phyloP scores from a whole-genome alignment of 495 filamentous ascomycete species.

The Penicillium canescens region DNA sequence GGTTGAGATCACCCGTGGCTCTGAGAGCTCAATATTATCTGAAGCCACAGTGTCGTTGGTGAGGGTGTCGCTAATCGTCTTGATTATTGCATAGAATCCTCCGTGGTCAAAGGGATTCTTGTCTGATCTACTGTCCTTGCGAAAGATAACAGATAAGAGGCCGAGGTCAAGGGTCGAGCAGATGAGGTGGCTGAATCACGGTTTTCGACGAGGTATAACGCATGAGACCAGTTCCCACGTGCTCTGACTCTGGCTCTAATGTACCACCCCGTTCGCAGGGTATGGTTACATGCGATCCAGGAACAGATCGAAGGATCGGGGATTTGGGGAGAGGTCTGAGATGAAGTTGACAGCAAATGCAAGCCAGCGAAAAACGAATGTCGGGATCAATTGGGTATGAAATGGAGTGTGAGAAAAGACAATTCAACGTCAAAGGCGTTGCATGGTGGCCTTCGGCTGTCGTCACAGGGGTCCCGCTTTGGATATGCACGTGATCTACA shows the following conservation, averaged over 20 bases:
- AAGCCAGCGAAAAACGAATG: neutral
- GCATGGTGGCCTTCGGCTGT: neutral
- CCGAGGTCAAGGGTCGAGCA: slow-evolving; percentile 1
- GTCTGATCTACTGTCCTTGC: slow-evolving; percentile 10
- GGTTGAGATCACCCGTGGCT: slow-evolving; percentile 14
- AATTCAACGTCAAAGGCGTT: neutral
- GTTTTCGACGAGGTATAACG: neutral
- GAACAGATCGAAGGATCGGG: neutral
- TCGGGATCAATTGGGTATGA: neutral
- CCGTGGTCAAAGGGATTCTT: slow-evolving; percentile 2
- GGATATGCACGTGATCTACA: neutral
- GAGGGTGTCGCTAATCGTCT: neutral
- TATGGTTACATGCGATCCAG: neutral
- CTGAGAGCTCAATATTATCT: slow-evolving; percentile 24
- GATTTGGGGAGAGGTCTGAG: neutral
- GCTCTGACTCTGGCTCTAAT: neutral
- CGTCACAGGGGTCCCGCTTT: slow-evolving; percentile 11
- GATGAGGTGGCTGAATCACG: neutral
- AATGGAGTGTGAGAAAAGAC: neutral
- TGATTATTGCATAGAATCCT: slow-evolving; percentile 4
- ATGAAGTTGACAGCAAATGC: neutral
- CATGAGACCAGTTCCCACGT: slow-evolving; percentile 2
- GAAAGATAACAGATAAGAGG: slow-evolving; percentile 23
- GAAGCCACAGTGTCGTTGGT: slow-evolving; percentile 29
- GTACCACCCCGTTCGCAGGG: neutral